Evolutionary conservation across 306 rosid genomes (phyloP).

Genomic region (Casuarina equisetifolia): DNA sequence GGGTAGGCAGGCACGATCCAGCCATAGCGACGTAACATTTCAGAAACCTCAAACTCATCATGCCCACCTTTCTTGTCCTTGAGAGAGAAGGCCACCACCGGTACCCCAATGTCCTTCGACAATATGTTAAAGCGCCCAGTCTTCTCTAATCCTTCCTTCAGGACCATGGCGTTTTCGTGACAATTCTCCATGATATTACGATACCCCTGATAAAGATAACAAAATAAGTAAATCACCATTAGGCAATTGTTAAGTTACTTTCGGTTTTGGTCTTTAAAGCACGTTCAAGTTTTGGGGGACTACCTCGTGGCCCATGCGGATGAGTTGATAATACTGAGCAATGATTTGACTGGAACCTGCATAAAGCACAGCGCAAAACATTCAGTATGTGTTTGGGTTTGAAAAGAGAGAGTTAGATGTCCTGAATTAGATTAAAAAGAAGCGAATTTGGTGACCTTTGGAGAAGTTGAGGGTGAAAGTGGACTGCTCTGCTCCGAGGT

Average conservation of each 20-base stretch:
- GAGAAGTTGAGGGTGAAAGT: too few species aligned
- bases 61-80: conserved; percentile 26
- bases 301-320: conserved; percentile 35
- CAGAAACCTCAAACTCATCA: conserved; percentile 34
- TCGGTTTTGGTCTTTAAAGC: too few species aligned
- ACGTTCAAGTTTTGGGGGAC: neutral
- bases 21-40: conserved; percentile 25
- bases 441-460: too few species aligned
- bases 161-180: conserved; percentile 30
- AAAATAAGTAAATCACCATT: too few species aligned
- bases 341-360: conserved; percentile 37
- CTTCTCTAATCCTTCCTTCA: conserved; percentile 29
- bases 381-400: neutral
- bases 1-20: conserved; percentile 42
- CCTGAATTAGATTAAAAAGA: too few species aligned
- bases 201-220: conserved; percentile 25
- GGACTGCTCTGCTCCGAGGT: too few species aligned
- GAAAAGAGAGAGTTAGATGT: neutral
- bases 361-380: neutral
- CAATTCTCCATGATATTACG: conserved; percentile 37
- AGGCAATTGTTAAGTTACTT: too few species aligned
- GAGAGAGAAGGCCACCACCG: conserved; percentile 39
- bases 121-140: conserved; percentile 29
- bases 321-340: neutral
- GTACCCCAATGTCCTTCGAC: conserved; percentile 39